These are phyloP conservation scores for Xylaria intraflava DNA, from an alignment of 495 filamentous ascomycete species.

Conservation along the genomic window DNA sequence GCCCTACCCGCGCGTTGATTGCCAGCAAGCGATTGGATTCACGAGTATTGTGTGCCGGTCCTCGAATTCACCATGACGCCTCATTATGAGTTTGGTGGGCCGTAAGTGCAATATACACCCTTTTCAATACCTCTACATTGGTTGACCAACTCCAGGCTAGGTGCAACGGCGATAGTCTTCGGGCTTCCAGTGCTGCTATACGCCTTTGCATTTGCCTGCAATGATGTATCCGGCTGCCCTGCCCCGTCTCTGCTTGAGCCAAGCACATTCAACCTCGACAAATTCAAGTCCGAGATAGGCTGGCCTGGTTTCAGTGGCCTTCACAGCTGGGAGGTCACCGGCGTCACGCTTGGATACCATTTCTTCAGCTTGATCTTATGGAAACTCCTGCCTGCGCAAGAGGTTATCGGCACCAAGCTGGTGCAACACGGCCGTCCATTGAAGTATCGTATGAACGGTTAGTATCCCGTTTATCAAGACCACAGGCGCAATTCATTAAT, in stretches of 20 bases:
- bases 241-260: slow-evolving; percentile 77
- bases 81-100: slow-evolving; percentile 76
- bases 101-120: slow-evolving; percentile 52
- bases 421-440: slow-evolving; percentile 55
- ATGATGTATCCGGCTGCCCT: slow-evolving; percentile 86
- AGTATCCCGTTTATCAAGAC: slow-evolving; percentile 7
- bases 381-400: slow-evolving; percentile 68
- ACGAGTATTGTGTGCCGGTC: neutral
- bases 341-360: slow-evolving; percentile 72
- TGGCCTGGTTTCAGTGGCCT: slow-evolving; percentile 64
- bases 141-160: slow-evolving; percentile 50
- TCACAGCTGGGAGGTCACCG: slow-evolving; percentile 53
- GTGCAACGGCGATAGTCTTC: slow-evolving; percentile 66
- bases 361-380: slow-evolving; percentile 67
- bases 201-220: slow-evolving; percentile 75
- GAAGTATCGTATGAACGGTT: slow-evolving; percentile 89
- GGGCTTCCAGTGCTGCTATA: slow-evolving; percentile 73
- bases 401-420: slow-evolving; percentile 62
- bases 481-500: slow-evolving; percentile 1
- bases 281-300: slow-evolving; percentile 68
- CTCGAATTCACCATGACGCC: slow-evolving; percentile 3
- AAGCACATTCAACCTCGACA: slow-evolving; percentile 59
- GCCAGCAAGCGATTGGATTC: neutral
- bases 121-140: neutral
- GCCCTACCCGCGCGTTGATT: too few relatives aligned